Evolutionary conservation across 352 stramenopile genomes (phyloP).

Genomic region (Pythium myriotylum): DNA sequence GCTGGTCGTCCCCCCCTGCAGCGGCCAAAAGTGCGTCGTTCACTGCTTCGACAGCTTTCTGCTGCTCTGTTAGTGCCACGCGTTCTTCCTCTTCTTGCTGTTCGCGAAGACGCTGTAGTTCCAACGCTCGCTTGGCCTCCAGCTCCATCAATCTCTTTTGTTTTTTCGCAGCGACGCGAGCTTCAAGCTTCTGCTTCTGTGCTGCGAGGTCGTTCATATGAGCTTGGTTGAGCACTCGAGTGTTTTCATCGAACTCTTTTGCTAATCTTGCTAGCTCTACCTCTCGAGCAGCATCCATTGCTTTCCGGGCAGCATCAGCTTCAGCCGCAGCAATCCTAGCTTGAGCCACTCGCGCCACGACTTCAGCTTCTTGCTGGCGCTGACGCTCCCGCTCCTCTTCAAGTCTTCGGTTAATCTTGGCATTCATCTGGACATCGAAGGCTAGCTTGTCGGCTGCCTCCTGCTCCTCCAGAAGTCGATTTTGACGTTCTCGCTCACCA

Average conservation of each 20-base stretch:
- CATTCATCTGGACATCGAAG: constrained; percentile 35
- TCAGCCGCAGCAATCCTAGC: constrained; percentile 43
- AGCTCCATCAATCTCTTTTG: constrained; percentile 75
- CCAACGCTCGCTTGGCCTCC: constrained; percentile 63
- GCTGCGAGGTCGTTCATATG: constrained; percentile 55
- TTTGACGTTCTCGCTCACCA: constrained; percentile 11
- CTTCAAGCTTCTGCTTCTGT: constrained; percentile 75
- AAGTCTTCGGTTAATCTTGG: constrained; percentile 38
- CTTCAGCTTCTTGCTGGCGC: constrained; percentile 44
- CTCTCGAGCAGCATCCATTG: constrained; percentile 47
- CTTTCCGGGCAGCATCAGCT: constrained; percentile 41
- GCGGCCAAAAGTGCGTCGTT: constrained; percentile 23
- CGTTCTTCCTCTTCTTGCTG: constrained; percentile 49
- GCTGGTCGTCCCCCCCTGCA: not conserved
- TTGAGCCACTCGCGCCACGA: constrained; percentile 40
- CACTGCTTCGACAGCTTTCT: constrained; percentile 29
- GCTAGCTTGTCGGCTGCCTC: constrained; percentile 36
- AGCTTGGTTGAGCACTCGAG: constrained; percentile 52
- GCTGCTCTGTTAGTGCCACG: constrained; percentile 37
- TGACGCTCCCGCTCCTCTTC: constrained; percentile 64
- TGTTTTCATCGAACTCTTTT: constrained; percentile 66
- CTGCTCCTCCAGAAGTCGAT: constrained; percentile 24
- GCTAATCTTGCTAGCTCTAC: constrained; percentile 64
- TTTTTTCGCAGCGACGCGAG: constrained; percentile 75
- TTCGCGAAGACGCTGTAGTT: constrained; percentile 48